Evolutionary conservation across 2,329 filamentous ascomycete species (phyloP).

Genomic region (Albophoma yamanashiensis): DNA sequence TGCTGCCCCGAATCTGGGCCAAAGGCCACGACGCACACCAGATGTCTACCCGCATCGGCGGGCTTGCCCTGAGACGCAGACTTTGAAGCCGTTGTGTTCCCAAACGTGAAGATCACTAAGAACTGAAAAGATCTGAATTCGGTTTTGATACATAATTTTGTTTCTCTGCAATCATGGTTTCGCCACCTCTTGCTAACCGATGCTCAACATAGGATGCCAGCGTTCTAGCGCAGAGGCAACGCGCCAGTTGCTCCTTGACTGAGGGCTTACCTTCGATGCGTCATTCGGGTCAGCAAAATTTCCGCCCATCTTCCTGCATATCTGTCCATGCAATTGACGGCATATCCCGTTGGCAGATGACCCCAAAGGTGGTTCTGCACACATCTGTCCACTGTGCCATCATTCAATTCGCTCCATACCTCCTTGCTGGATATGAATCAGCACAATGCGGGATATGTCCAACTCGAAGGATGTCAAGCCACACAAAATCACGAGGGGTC

Average conservation of each 20-base stretch:
- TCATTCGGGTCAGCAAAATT: neutral
- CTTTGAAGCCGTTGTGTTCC: slow-evolving; percentile 38
- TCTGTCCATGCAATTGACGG: neutral
- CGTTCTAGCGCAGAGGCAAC: neutral
- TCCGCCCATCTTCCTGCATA: neutral
- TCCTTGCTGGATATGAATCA: neutral
- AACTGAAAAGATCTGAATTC: slow-evolving; percentile 71
- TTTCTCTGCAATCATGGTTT: neutral
- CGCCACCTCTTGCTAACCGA: neutral
- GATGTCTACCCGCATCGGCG: neutral
- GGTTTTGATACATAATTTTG: slow-evolving; percentile 2
- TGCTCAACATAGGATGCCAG: neutral
- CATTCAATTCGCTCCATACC: neutral
- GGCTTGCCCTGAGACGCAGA: slow-evolving; percentile 1
- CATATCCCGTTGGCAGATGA: neutral
- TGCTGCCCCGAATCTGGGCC: slow-evolving; percentile 35
- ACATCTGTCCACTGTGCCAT: neutral
- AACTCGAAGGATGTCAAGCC: neutral
- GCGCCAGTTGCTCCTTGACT: neutral
- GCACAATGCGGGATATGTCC: neutral
- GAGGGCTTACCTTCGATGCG: neutral
- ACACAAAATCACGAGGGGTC: neutral
- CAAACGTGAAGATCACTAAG: slow-evolving; percentile 37
- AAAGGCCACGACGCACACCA: slow-evolving; percentile 50
- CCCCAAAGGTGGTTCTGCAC: neutral